Base-by-base conservation (phyloP, 768 basidiomycete genomes). In the Coprinellus micaceus region DNA sequence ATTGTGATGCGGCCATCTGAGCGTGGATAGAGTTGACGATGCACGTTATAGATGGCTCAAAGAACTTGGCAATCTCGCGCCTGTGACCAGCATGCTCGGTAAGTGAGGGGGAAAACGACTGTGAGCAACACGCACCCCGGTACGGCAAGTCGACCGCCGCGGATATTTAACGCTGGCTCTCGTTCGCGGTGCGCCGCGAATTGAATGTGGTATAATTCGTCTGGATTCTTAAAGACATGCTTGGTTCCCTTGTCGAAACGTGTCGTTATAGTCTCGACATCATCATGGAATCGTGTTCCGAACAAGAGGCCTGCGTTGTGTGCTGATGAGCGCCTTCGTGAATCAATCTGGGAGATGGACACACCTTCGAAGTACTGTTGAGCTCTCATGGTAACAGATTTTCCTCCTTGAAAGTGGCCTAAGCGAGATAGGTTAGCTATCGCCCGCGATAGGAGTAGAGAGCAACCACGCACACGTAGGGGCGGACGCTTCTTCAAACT, bases 391-490 rank as follows among this genome's bases (percentile, higher is more conserved):
- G 70, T 75, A 12, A 81, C 76, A 45, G 75, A 78, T 12, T 77
- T 63, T 0, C 77, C 77, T n/a, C 79, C 79, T 44, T 73, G 68
- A 33, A 79, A 69, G 29, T 67, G 68, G 59, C 77, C 79, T 81
- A 46, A 19, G 12, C 5, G 0, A 41, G 26, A 6, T 19, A 2
- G 19, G 28, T 4, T 21, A 36, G 15, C 4, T 15, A 11, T 13
- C 26, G 15, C n/a, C n/a, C 4, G 26, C 17, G 22, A 39, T 7
- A 2, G 15, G 21, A 6, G 6, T 17, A 6, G 40, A 43, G n/a
- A 17, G n/a, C 10, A 15, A n/a, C 22, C 19, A 12, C 63, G n/a
- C 57, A 75, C 75, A 79, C 56, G 71, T 66, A 0, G 69, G 56
- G 1, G 70, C 69, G 1, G 76, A 74, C 24, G 77, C 75, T 62